Evolutionary conservation across 306 rosid genomes (phyloP).

Genomic region (Amphicarpaea edgeworthii): DNA sequence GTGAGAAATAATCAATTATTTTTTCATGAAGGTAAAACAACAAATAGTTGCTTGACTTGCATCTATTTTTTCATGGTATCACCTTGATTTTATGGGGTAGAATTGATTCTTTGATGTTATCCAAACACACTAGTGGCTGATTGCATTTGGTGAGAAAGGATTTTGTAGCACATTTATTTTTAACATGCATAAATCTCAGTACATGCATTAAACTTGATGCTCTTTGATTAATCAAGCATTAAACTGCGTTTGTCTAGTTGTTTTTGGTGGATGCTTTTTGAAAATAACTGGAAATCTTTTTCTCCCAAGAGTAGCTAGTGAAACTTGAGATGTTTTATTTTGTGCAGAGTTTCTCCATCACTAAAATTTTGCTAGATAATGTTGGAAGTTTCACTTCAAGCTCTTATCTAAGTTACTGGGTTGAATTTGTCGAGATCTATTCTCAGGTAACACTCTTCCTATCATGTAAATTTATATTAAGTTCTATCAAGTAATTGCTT

Average conservation of each 20-base stretch:
- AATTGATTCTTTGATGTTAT: no score
- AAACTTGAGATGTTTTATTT: conserved; percentile 36
- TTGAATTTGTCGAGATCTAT: conserved; percentile 69
- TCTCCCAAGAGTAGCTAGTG: conserved; percentile 29
- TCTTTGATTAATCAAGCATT: neutral
- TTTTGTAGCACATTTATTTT: neutral
- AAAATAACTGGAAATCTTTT: conserved; percentile 15
- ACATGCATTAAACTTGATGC: neutral
- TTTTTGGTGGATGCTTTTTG: conserved; percentile 26
- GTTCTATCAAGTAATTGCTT: neutral
- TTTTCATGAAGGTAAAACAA: no score
- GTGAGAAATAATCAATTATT: no score
- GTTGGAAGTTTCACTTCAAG: conserved; percentile 59
- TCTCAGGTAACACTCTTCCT: conserved; percentile 71
- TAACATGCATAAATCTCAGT: neutral
- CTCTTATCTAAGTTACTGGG: conserved; percentile 82
- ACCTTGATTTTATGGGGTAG: no score
- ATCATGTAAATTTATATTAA: conserved; percentile 29
- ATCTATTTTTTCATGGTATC: no score
- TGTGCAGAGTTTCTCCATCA: conserved; percentile 80
- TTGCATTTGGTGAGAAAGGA: neutral
- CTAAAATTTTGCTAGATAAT: conserved; percentile 74
- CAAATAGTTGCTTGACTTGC: no score
- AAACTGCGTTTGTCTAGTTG: neutral
- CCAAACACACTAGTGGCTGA: no score